Evolutionary conservation across 495 filamentous ascomycete species (phyloP).

Genomic region (Penicillium coprophilum): DNA sequence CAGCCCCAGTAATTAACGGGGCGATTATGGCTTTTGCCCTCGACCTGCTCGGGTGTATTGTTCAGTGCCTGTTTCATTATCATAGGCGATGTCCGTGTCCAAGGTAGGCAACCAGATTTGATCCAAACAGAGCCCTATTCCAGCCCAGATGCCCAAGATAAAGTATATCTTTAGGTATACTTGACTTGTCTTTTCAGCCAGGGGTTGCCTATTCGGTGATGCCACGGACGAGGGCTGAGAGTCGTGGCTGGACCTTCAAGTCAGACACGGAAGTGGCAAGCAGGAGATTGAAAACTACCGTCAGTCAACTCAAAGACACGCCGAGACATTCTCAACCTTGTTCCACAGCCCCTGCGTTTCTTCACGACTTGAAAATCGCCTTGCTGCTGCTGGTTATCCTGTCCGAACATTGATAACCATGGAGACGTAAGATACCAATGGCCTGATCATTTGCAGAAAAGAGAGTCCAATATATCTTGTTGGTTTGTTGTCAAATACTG

Average conservation of each 20-base stretch:
- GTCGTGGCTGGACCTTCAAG: neutral
- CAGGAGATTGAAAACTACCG: neutral
- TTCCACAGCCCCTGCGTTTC: constrained; percentile 1
- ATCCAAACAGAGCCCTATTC: neutral
- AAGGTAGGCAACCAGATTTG: neutral
- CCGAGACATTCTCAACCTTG: neutral
- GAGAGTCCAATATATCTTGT: constrained; percentile 9
- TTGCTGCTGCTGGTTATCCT: constrained; percentile 7
- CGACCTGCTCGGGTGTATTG: neutral
- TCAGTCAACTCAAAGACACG: neutral
- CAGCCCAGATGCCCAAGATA: neutral
- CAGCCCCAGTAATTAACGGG: neutral
- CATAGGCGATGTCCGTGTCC: neutral
- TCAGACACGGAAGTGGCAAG: neutral
- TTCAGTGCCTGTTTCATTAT: neutral
- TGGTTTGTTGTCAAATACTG: neutral
- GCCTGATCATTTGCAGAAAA: neutral
- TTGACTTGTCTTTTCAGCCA: neutral
- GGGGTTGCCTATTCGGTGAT: neutral
- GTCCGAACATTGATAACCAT: constrained; percentile 5
- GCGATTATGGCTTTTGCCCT: neutral
- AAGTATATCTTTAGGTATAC: neutral
- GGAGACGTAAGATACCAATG: neutral
- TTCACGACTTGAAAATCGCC: neutral
- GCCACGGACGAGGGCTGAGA: neutral